A percentile compares a stretch with the other conserved stretches of the same genome.
phyloP scores from a whole-genome alignment of 2,329 filamentous ascomycete genomes.

The Alternaria rosae region DNA sequence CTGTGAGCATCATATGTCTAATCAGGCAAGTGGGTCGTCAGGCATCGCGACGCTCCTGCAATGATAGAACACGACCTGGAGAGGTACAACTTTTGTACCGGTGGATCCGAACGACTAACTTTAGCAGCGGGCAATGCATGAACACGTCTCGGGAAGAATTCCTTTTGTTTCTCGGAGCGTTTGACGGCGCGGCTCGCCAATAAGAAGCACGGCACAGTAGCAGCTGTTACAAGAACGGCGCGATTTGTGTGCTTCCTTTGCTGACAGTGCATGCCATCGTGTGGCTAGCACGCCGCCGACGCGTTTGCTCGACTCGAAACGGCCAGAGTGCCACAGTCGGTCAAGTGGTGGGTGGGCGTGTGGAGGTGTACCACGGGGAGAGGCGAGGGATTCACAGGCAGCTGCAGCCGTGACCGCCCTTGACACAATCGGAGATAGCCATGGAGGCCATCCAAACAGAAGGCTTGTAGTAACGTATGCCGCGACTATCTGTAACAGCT shows the following conservation, averaged over 20 bases:
- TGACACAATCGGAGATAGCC: neutral
- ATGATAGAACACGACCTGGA: constrained; percentile 9
- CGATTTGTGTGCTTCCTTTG: constrained; percentile 7
- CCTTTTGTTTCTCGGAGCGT: constrained; percentile 18
- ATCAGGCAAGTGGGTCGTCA: constrained; percentile 8
- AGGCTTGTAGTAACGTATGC: neutral
- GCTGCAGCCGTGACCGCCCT: neutral
- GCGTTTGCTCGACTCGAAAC: constrained; percentile 20
- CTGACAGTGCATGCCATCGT: neutral
- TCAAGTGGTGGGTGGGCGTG: neutral
- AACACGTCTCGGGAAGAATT: constrained; percentile 13
- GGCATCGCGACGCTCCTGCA: constrained; percentile 6
- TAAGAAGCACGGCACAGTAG: neutral
- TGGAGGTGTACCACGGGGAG: constrained; percentile 3
- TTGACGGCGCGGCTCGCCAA: constrained; percentile 12
- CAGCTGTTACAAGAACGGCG: constrained; percentile 15
- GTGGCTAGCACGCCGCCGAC: neutral
- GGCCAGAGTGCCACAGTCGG: constrained; percentile 13
- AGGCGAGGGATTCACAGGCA: constrained; percentile 2
- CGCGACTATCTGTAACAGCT: constrained; percentile 12
- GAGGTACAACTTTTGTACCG: neutral
- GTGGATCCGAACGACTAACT: neutral
- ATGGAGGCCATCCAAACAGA: neutral
- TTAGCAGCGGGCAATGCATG: constrained; percentile 3
- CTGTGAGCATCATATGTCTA: neutral